phyloP scores from a whole-genome alignment of 768 basidiomycete species.

The Suillus bovinus region DNA sequence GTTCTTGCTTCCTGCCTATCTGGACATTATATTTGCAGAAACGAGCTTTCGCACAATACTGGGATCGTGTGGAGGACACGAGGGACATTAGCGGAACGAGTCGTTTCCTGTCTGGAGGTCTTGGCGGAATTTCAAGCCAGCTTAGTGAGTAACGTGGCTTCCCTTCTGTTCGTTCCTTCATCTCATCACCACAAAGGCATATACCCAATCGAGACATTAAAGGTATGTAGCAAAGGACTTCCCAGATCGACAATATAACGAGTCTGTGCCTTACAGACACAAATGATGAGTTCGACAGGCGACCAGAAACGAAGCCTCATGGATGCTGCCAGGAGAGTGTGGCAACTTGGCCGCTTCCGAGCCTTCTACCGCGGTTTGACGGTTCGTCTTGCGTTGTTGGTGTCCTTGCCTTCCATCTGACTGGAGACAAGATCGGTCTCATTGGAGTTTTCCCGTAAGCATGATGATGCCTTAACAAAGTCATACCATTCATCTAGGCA shows the following conservation, averaged over 20 bases:
- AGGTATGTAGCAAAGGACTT: slow-evolving; percentile 45
- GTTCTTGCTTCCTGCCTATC: slow-evolving; percentile 17
- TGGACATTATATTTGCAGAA: slow-evolving; percentile 55
- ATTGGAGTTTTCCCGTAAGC: slow-evolving; percentile 94
- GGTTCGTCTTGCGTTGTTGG: slow-evolving; percentile 50
- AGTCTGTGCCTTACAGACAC: slow-evolving; percentile 51
- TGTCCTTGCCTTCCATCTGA: slow-evolving; percentile 16
- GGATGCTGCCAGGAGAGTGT: slow-evolving; percentile 70
- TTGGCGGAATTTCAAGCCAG: slow-evolving; percentile 94
- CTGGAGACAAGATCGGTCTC: slow-evolving; percentile 72
- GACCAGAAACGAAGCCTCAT: slow-evolving; percentile 56
- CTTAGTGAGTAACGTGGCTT: slow-evolving; percentile 56
- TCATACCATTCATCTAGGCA: slow-evolving; percentile 9
- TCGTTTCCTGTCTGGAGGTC: slow-evolving; percentile 92
- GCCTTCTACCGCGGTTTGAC: slow-evolving; percentile 91
- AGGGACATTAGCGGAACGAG: slow-evolving; percentile 88
- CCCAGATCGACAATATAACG: not conserved
- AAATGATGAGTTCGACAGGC: slow-evolving; percentile 92
- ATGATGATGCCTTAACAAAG: slow-evolving; percentile 1
- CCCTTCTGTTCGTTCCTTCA: slow-evolving; percentile 9
- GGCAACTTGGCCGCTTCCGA: slow-evolving; percentile 73
- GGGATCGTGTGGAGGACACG: slow-evolving; percentile 87
- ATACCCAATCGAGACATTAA: slow-evolving; percentile 95
- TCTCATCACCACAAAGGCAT: slow-evolving; percentile 59
- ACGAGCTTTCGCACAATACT: slow-evolving; percentile 89